A percentile compares a stretch with the other conserved stretches of the same genome.
These are phyloP conservation scores for Xerocomus spinulosus DNA, from an alignment of 768 basidiomycete genomes.

Conservation along the genomic window DNA sequence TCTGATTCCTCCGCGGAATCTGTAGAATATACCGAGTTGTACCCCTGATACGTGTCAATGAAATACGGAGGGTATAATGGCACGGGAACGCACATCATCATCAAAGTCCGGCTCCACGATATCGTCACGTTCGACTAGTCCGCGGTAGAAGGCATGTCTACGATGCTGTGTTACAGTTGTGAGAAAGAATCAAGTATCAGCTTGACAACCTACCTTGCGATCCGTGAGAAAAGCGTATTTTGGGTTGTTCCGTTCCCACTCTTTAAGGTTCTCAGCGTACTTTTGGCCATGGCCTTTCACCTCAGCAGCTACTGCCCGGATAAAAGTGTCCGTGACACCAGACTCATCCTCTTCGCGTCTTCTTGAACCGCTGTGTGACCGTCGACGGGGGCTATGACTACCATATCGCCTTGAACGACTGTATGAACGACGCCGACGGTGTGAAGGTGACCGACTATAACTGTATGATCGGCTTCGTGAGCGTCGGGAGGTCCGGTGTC, in stretches of 20 bases:
- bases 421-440: slow-evolving; percentile 42
- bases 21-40: slow-evolving; percentile 84
- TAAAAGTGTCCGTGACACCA: slow-evolving; percentile 77
- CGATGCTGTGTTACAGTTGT: slow-evolving; percentile 48
- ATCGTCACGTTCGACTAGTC: slow-evolving; percentile 57
- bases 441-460: slow-evolving; percentile 36
- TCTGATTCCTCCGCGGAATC: slow-evolving; percentile 96
- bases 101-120: slow-evolving; percentile 66
- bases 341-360: slow-evolving; percentile 47
- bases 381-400: slow-evolving; percentile 46
- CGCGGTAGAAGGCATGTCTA: slow-evolving; percentile 65
- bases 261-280: slow-evolving; percentile 70
- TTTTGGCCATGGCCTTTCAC: slow-evolving; percentile 74
- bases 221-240: slow-evolving; percentile 76
- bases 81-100: slow-evolving; percentile 56
- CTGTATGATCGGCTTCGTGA: slow-evolving; percentile 27
- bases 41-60: slow-evolving; percentile 50
- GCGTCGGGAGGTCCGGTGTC: slow-evolving; percentile 21
- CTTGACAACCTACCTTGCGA: slow-evolving; percentile 42
- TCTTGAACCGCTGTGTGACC: slow-evolving; percentile 30
- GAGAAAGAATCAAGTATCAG: slow-evolving; percentile 2
- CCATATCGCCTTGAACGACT: slow-evolving; percentile 44
- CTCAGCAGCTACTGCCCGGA: slow-evolving; percentile 81
- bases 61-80: neutral
- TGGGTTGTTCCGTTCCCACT: slow-evolving; percentile 74